phyloP scores from a whole-genome alignment of 805 yeast genomes.

The Saccharomycopsis sp. region DNA sequence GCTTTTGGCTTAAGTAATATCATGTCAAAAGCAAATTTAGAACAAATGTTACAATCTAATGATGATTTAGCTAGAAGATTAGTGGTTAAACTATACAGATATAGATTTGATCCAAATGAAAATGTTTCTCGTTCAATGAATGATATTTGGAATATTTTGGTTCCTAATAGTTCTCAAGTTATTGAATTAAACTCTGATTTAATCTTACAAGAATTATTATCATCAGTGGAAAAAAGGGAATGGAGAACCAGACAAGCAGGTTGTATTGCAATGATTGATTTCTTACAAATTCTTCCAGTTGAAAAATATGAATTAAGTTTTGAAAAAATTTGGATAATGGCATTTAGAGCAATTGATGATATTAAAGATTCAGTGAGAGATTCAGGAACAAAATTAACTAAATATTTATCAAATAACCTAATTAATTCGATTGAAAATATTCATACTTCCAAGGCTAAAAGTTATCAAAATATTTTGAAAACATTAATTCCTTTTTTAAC shows the following conservation, averaged over 20 bases:
- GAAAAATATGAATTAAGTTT: constrained; percentile 40
- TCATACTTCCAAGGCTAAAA: constrained; percentile 17
- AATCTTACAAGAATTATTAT: constrained; percentile 55
- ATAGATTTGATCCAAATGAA: constrained; percentile 73
- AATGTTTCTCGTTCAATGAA: constrained; percentile 75
- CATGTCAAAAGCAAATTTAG: constrained; percentile 66
- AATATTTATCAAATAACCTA: constrained; percentile 51
- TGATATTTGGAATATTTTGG: constrained; percentile 73
- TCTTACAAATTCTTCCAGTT: constrained; percentile 43
- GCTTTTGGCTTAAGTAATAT: constrained; percentile 90
- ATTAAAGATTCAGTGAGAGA: constrained; percentile 86
- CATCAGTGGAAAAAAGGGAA: constrained; percentile 68
- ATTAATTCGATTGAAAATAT: constrained; percentile 43
- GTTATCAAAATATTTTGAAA: constrained; percentile 25
- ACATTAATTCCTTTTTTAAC: constrained; percentile 68
- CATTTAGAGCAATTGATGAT: constrained; percentile 86
- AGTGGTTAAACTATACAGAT: constrained; percentile 75
- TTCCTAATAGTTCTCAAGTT: constrained; percentile 43
- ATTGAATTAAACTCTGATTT: constrained; percentile 42
- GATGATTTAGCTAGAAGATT: constrained; percentile 44
- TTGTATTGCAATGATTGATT: constrained; percentile 56
- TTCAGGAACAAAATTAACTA: constrained; percentile 64
- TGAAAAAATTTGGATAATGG: constrained; percentile 76
- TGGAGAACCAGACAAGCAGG: constrained; percentile 94
- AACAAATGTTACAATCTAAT: constrained; percentile 46